Conservation (phyloP, 2,329 filamentous ascomycete genomes). For the Colletotrichum sublineola region DNA sequence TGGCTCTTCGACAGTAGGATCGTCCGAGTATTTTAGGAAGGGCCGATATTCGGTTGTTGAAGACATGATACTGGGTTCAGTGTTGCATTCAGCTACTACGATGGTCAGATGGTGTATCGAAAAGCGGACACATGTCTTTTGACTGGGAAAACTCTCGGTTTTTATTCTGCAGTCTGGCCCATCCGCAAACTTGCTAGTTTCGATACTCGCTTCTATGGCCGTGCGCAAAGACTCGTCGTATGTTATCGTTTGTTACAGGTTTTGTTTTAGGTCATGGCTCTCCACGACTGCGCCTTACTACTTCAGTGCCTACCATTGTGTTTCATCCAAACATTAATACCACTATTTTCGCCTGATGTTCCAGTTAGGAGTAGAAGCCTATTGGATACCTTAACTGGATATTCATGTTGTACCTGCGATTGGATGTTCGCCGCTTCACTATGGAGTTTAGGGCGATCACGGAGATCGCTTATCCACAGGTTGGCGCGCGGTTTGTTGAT, state of each 20-base stretch:
- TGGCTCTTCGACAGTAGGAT: slow-evolving; percentile 40
- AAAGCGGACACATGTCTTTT: fast-evolving
- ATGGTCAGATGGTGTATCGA: slow-evolving; percentile 13
- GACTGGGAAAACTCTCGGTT: slow-evolving; percentile 4
- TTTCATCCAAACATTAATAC: slow-evolving; percentile 22
- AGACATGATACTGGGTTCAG: slow-evolving; percentile 33
- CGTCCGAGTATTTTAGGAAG: slow-evolving; percentile 43
- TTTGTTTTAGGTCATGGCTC: slow-evolving; percentile 20
- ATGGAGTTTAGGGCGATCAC: neutral
- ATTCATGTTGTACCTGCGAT: neutral
- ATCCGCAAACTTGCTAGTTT: neutral
- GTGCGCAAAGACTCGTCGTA: neutral
- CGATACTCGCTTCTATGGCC: neutral
- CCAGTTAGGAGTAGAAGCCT: neutral
- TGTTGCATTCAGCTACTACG: slow-evolving; percentile 21
- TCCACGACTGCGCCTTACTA: neutral
- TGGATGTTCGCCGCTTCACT: neutral
- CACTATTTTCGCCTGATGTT: slow-evolving; percentile 7
- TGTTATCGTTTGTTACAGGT: slow-evolving; percentile 23
- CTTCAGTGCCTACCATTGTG: neutral
- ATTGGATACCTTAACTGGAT: neutral
- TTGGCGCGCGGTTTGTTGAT: neutral
- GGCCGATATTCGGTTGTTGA: slow-evolving; percentile 41
- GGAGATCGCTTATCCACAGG: neutral
- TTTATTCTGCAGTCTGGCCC: slow-evolving; percentile 25